phyloP scores from a whole-genome alignment of 495 filamentous ascomycete genomes.

The Hypomontagnella monticulosa region DNA sequence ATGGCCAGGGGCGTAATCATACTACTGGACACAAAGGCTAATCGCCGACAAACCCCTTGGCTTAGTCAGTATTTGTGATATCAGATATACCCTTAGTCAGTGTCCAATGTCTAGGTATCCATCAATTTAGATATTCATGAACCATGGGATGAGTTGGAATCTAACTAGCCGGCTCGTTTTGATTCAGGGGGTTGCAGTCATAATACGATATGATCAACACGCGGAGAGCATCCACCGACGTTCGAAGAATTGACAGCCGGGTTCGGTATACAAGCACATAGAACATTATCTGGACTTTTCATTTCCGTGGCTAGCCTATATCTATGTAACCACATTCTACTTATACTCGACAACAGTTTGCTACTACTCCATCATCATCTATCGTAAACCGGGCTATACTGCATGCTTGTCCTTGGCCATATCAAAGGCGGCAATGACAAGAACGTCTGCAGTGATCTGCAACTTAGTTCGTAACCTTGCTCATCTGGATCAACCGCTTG shows the following conservation, averaged over 20 bases:
- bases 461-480: slow-evolving; percentile 69
- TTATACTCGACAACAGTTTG: slow-evolving; percentile 28
- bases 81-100: too few species aligned
- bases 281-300: slow-evolving; percentile 20
- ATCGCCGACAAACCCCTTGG: too few species aligned
- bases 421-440: neutral
- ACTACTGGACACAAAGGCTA: too few species aligned
- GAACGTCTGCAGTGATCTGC: too few species aligned
- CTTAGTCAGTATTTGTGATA: too few species aligned
- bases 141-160: too few species aligned
- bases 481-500: slow-evolving; percentile 92
- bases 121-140: too few species aligned
- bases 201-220: too few species aligned
- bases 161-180: too few species aligned
- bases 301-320: slow-evolving; percentile 34
- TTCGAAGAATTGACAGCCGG: neutral
- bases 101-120: too few species aligned
- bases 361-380: slow-evolving; percentile 19
- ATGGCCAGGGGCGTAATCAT: too few species aligned
- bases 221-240: neutral
- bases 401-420: neutral
- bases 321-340: slow-evolving; percentile 37
- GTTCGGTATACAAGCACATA: neutral
- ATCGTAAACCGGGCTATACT: neutral
- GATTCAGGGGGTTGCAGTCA: too few species aligned